phyloP scores from a whole-genome alignment of 768 basidiomycete genomes.

The Hypholoma fasciculare region DNA sequence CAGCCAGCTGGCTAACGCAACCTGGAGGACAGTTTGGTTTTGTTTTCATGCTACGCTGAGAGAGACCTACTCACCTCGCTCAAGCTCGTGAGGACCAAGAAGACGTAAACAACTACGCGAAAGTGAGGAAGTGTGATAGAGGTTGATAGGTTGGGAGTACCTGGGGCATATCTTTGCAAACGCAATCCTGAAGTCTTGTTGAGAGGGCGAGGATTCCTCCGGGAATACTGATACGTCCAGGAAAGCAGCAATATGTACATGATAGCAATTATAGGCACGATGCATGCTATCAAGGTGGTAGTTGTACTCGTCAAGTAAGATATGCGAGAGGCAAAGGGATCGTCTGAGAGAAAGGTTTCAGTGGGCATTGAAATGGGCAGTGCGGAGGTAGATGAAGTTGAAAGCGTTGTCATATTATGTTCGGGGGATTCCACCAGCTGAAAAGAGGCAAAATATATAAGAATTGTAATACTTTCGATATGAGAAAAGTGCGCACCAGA shows the following conservation, averaged over 20 bases:
- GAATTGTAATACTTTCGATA: no score
- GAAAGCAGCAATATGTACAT: constrained; percentile 53
- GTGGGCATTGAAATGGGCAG: background rate
- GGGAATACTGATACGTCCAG: constrained; percentile 47
- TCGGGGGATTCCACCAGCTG: background rate
- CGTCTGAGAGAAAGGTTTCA: constrained; percentile 4
- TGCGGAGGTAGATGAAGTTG: background rate
- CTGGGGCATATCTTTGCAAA: constrained; percentile 51
- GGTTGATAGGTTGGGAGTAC: constrained; percentile 29
- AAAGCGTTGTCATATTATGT: background rate
- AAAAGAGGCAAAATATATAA: no score
- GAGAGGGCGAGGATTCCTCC: constrained; percentile 44
- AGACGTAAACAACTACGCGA: constrained; percentile 46
- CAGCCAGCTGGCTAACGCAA: constrained; percentile 59
- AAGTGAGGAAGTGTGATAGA: constrained; percentile 12
- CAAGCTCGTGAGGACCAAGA: constrained; percentile 49
- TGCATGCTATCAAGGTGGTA: constrained; percentile 35
- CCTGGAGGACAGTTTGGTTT: constrained; percentile 26
- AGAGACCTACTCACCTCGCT: constrained; percentile 36
- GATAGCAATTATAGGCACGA: constrained; percentile 34
- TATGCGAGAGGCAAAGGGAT: constrained; percentile 14
- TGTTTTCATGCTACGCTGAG: background rate
- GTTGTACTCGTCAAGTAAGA: constrained; percentile 34
- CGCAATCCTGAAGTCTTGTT: constrained; percentile 50
- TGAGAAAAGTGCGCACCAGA: no score